Percentiles rank a stretch among this genome's conserved stretches.
These are phyloP conservation scores for Candida tetrigidarum DNA, from an alignment of 1,139 yeast genomes.

Conservation along the genomic window DNA sequence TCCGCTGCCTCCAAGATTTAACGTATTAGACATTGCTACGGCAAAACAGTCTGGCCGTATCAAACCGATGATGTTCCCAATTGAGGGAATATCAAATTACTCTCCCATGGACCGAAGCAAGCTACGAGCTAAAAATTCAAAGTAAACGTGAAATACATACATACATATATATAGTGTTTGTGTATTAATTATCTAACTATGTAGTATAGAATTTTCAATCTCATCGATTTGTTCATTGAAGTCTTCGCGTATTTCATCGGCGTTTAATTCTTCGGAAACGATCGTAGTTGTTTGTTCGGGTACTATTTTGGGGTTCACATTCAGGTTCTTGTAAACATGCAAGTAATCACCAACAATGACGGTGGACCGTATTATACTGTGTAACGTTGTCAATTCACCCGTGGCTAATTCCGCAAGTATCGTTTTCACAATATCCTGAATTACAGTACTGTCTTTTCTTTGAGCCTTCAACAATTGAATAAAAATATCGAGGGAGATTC, in stretches of 20 bases:
- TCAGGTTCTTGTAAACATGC: conserved; percentile 32
- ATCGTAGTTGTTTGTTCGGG: background rate
- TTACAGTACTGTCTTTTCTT: conserved; percentile 13
- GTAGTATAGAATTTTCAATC: conserved; percentile 2
- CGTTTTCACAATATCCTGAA: conserved; percentile 16
- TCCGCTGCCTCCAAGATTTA: conserved; percentile 38
- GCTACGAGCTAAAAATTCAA: conserved; percentile 5
- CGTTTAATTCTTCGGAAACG: conserved; percentile 12
- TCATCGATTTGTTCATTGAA: conserved; percentile 11
- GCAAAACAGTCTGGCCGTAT: conserved; percentile 43
- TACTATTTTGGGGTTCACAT: background rate
- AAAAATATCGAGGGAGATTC: conserved; percentile 26
- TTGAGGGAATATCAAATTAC: conserved; percentile 34
- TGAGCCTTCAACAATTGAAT: conserved; percentile 19
- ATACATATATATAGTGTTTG: background rate
- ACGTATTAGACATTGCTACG: conserved; percentile 28
- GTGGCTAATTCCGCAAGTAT: conserved; percentile 24
- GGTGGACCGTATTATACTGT: conserved; percentile 24
- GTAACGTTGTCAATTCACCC: conserved; percentile 21
- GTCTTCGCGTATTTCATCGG: conserved; percentile 15
- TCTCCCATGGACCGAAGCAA: conserved; percentile 30
- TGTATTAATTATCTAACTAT: background rate
- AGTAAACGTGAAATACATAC: background rate
- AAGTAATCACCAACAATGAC: conserved; percentile 31
- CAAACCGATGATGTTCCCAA: conserved; percentile 45